Percentiles rank a stretch among this genome's conserved stretches.
Conservation (phyloP, 2,329 filamentous ascomycete species). For the Graphium sp. region DNA sequence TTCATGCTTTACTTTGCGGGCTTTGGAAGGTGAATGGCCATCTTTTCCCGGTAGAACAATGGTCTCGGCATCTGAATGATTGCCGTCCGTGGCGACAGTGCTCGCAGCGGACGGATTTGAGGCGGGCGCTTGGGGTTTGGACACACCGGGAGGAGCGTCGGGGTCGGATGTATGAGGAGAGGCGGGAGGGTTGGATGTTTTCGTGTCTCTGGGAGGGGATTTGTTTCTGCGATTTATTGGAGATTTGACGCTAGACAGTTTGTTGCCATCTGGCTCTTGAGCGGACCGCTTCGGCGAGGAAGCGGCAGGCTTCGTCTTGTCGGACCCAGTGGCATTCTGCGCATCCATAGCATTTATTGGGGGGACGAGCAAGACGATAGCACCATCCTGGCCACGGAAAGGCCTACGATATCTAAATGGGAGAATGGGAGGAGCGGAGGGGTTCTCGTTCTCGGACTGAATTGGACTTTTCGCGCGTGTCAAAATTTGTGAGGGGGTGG, state of each 20-base stretch:
- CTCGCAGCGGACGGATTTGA: neutral
- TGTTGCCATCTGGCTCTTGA: slow-evolving; percentile 7
- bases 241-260: too few species aligned
- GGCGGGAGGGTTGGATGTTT: slow-evolving; percentile 8
- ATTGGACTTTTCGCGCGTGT: slow-evolving; percentile 2
- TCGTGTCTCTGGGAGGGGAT: too few species aligned
- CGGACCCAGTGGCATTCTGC: slow-evolving; percentile 49
- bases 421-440: slow-evolving; percentile 3
- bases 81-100: slow-evolving; percentile 23
- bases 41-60: slow-evolving; percentile 52
- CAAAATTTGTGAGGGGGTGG: neutral
- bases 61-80: slow-evolving; percentile 56
- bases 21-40: slow-evolving; percentile 45
- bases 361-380: slow-evolving; percentile 28
- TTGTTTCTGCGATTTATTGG: too few species aligned
- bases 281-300: slow-evolving; percentile 18
- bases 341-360: slow-evolving; percentile 52
- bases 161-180: slow-evolving; percentile 9
- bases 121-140: too few species aligned
- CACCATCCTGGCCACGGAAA: slow-evolving; percentile 39
- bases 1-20: slow-evolving; percentile 47
- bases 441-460: slow-evolving; percentile 6
- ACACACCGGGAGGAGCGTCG: too few species aligned
- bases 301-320: slow-evolving; percentile 41
- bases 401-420: slow-evolving; percentile 16